A percentile compares a stretch with the other conserved stretches of the same genome.
These are phyloP conservation scores for Trametes maxima DNA, from an alignment of 768 basidiomycete species.

Conservation along the genomic window DNA sequence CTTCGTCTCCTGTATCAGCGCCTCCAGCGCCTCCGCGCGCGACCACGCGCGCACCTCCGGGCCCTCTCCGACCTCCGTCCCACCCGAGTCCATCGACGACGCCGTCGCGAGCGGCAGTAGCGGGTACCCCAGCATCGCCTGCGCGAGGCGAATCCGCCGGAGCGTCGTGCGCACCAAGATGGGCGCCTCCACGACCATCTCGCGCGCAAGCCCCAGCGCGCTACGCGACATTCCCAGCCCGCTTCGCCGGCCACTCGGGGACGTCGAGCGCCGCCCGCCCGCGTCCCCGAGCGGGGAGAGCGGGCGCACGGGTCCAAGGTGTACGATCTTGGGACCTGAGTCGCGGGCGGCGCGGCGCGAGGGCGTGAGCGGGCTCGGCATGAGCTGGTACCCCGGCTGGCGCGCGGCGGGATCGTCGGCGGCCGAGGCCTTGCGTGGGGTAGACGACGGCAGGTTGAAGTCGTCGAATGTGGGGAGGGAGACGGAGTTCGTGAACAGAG, in stretches of 20 bases:
- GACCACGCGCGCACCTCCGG: conserved; percentile 50
- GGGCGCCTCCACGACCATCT: conserved; percentile 51
- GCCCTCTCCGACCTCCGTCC: conserved; percentile 25
- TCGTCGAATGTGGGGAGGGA: conserved; percentile 27
- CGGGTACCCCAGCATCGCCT: conserved; percentile 63
- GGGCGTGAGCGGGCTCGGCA: conserved; percentile 38
- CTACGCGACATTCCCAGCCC: conserved; percentile 13
- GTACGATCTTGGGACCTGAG: conserved; percentile 54
- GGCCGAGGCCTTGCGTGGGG: conserved; percentile 18
- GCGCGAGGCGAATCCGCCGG: conserved; percentile 60
- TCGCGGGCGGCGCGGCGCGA: conserved; percentile 39
- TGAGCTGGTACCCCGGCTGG: conserved; percentile 46
- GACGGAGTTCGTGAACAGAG: conserved; percentile 34
- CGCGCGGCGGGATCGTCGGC: conserved; percentile 26
- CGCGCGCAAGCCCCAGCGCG: conserved; percentile 34
- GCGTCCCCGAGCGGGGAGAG: conserved; percentile 8
- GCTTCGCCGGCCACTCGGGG: conserved; percentile 10
- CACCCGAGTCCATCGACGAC: conserved; percentile 36
- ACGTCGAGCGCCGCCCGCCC: conserved; percentile 4
- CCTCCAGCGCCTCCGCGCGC: conserved; percentile 51
- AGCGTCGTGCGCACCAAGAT: conserved; percentile 61
- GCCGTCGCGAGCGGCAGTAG: conserved; percentile 50
- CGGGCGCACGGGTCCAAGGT: conserved; percentile 53
- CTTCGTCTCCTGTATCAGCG: conserved; percentile 55
- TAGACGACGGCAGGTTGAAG: conserved; percentile 21